phyloP scores from a whole-genome alignment of 345 rosid species.

The Jatropha curcas region DNA sequence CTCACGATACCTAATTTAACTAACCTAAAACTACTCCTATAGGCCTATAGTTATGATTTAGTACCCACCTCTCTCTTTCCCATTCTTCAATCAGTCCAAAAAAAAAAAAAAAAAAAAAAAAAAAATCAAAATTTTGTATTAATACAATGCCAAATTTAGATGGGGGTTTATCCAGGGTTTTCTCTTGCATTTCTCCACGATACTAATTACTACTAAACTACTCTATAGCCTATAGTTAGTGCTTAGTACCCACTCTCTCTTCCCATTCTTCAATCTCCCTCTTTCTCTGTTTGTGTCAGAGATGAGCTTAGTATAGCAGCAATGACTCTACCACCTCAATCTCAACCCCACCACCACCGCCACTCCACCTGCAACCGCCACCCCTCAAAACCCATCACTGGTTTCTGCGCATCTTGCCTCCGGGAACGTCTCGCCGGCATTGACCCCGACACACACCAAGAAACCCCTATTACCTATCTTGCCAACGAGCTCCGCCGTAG shows the following conservation, averaged over 20 bases:
- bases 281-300: neutral
- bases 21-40: too few relatives aligned
- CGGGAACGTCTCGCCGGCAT: slow-evolving; percentile 74
- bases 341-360: slow-evolving; percentile 33
- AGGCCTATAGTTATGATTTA: too few relatives aligned
- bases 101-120: neutral
- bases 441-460: slow-evolving; percentile 42
- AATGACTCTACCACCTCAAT: slow-evolving; percentile 38
- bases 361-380: slow-evolving; percentile 59
- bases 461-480: slow-evolving; percentile 24
- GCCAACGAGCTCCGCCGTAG: slow-evolving; percentile 49
- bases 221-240: too few relatives aligned
- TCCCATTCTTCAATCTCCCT: neutral
- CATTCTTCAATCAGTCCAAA: too few relatives aligned
- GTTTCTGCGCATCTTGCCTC: slow-evolving; percentile 75
- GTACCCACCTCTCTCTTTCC: too few relatives aligned
- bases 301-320: slow-evolving; percentile 23
- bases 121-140: neutral
- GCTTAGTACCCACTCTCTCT: neutral
- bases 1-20: too few relatives aligned
- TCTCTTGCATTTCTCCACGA: neutral
- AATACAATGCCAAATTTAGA: neutral
- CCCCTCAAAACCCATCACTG: slow-evolving; percentile 50
- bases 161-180: slow-evolving; percentile 41
- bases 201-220: neutral